Evolutionary conservation across 1,284 basidiomycete species (phyloP).

Genomic region (Ceratobasidium sp.): DNA sequence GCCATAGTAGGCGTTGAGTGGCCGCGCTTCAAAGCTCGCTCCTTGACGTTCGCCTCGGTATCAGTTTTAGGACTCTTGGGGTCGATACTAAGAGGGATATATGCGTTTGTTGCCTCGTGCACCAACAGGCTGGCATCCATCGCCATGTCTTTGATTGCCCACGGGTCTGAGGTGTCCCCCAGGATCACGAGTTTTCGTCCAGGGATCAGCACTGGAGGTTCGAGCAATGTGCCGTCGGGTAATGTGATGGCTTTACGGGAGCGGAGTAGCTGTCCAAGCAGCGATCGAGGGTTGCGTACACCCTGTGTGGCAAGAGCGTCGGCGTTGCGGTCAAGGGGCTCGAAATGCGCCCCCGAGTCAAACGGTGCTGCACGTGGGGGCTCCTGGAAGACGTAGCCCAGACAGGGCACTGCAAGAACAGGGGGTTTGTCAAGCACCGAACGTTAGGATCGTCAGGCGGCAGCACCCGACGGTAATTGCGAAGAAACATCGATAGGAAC

Average conservation of each 20-base stretch:
- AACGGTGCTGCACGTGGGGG: slow-evolving; percentile 52
- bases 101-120: slow-evolving; percentile 88
- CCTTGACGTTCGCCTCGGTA: slow-evolving; percentile 56
- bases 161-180: slow-evolving; percentile 77
- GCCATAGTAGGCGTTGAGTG: slow-evolving; percentile 88
- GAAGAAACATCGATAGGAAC: slow-evolving; percentile 6
- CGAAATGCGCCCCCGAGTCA: slow-evolving; percentile 39
- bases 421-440: slow-evolving; percentile 23
- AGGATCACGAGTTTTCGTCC: slow-evolving; percentile 81
- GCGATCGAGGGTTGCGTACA: slow-evolving; percentile 73
- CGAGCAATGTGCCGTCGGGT: slow-evolving; percentile 77
- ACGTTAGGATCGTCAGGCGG: slow-evolving; percentile 4
- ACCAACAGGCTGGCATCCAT: slow-evolving; percentile 69
- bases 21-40: slow-evolving; percentile 69
- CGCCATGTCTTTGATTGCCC: slow-evolving; percentile 63
- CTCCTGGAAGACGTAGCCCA: slow-evolving; percentile 84
- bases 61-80: slow-evolving; percentile 53
- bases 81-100: slow-evolving; percentile 66
- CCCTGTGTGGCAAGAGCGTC: slow-evolving; percentile 59
- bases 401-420: slow-evolving; percentile 69
- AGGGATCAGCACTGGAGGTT: slow-evolving; percentile 69
- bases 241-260: slow-evolving; percentile 67
- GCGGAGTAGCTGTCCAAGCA: slow-evolving; percentile 66
- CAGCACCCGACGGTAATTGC: slow-evolving; percentile 2
- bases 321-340: slow-evolving; percentile 52